Evolutionary conservation across 495 filamentous ascomycete genomes (phyloP), one percentile per base, ranked within the genome.

Genomic region (Neurospora sp.): DNA sequence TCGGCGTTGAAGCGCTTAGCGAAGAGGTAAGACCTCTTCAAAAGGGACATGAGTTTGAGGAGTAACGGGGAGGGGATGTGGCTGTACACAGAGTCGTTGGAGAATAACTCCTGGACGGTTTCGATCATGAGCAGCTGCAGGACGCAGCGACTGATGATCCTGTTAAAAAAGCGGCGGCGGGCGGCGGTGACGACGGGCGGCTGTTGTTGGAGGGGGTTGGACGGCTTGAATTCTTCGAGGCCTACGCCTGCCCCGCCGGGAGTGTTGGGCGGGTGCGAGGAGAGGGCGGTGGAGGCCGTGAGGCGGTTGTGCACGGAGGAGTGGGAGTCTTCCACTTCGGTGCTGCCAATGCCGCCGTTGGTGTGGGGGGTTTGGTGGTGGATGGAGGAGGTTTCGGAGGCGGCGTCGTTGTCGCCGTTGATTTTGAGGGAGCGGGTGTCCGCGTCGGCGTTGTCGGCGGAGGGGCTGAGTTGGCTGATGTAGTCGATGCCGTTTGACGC

Each of bases 141-240:
- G 12, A 99, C 96, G 81, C 96, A 99, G 77, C 94, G 94, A n/a
- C 93, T 97, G 82, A 99, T 99, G 80, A 99, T 99, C 76, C 95
- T 92, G 81, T 98, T 99, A 87, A 99, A 99, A 83, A 97, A 97
- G 35, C 93, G 91, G n/a, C 96, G 90, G 37, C 96, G 90, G 2
- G 95, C 93, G 3, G 93, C 92, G 8, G 96, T 98, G 12, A 99
- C 94, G 2, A 94, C 92, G 39, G 97, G 87, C 0, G 96, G 93
- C 71, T 97, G 93, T 78, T 95, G 93, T 78, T 93, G 91, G 10
- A 94, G 85, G 7, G 85, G 84, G 62, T 88, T 88, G 73, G 88
- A 88, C 20, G 92, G 93, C 48, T 89, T 91, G 84, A 96, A 99
- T 77, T 98, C 96, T 79, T 98, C 96, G 5, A 99, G 86, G 72